Conservation (phyloP, 1,139 yeast genomes). For the Kodamaea plutei region DNA sequence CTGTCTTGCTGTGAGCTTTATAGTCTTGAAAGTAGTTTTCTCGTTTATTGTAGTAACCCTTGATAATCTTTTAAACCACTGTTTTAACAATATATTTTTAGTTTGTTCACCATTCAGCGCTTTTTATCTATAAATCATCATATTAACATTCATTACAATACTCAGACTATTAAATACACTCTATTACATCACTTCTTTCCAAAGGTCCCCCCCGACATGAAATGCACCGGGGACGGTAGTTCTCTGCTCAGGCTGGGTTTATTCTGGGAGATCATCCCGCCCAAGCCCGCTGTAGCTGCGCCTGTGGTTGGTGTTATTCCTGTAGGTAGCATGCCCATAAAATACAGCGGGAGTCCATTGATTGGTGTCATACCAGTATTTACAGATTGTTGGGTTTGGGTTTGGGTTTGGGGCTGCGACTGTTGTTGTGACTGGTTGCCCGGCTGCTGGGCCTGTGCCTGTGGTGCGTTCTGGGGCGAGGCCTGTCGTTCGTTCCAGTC, state of each 20-base stretch:
- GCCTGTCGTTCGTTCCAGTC: constrained; percentile 28
- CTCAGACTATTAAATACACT: too few species aligned
- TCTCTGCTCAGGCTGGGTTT: constrained; percentile 8
- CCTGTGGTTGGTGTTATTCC: constrained; percentile 10
- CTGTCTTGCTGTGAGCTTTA: too few species aligned
- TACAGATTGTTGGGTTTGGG: constrained; percentile 7
- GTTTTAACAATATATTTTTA: too few species aligned
- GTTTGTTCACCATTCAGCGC: too few species aligned
- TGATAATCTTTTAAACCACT: too few species aligned
- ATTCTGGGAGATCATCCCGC: constrained; percentile 4
- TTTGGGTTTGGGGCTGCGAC: constrained; percentile 1
- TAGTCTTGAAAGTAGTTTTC: too few species aligned
- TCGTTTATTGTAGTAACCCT: too few species aligned
- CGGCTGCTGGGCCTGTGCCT: constrained; percentile 3
- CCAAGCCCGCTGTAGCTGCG: constrained; percentile 11
- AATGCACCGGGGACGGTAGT: constrained; percentile 14
- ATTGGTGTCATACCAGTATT: constrained; percentile 39
- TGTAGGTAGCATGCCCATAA: constrained; percentile 17
- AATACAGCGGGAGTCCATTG: constrained; percentile 18
- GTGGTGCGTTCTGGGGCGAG: constrained; percentile 2
- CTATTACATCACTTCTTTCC: constrained; percentile 9
- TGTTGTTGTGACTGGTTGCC: constrained; percentile 3
- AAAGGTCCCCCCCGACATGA: constrained; percentile 12
- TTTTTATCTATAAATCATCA: too few species aligned
- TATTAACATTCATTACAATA: too few species aligned